A percentile compares a stretch with the other conserved stretches of the same genome.
Evolutionary conservation across 75 land plant species (phyloP).

Genomic region (Pseudotsuga menziesii): DNA sequence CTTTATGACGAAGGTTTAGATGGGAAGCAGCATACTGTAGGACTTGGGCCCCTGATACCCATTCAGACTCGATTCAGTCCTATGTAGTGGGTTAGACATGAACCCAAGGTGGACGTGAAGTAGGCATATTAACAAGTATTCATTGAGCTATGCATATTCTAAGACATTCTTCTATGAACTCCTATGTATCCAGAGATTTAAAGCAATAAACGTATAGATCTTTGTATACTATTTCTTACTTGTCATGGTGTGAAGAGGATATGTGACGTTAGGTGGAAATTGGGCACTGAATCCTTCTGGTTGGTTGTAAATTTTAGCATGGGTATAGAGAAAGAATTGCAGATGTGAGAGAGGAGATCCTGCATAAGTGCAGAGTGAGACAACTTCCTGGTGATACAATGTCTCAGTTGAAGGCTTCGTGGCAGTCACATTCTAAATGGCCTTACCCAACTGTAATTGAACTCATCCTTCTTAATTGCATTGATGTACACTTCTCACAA

Average conservation of each 20-base stretch:
- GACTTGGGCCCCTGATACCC: constrained; percentile 42
- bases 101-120: constrained; percentile 40
- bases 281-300: not conserved
- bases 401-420: too few species aligned
- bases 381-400: too few species aligned
- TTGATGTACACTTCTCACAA: too few species aligned
- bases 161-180: not conserved
- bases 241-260: not conserved
- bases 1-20: constrained; percentile 21
- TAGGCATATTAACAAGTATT: constrained; percentile 9
- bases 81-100: constrained; percentile 46
- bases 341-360: too few species aligned
- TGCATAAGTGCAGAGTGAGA: too few species aligned
- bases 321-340: too few species aligned
- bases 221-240: not conserved
- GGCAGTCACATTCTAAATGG: constrained; percentile 19
- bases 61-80: constrained; percentile 38
- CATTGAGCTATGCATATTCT: not conserved
- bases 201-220: not conserved
- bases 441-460: constrained; percentile 45
- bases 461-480: not conserved
- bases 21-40: constrained; percentile 16
- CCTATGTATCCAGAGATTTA: not conserved
- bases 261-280: not conserved
- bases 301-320: not conserved